Evolutionary conservation across 495 filamentous ascomycete species (phyloP).

Genomic region (Aspergillus leporis): DNA sequence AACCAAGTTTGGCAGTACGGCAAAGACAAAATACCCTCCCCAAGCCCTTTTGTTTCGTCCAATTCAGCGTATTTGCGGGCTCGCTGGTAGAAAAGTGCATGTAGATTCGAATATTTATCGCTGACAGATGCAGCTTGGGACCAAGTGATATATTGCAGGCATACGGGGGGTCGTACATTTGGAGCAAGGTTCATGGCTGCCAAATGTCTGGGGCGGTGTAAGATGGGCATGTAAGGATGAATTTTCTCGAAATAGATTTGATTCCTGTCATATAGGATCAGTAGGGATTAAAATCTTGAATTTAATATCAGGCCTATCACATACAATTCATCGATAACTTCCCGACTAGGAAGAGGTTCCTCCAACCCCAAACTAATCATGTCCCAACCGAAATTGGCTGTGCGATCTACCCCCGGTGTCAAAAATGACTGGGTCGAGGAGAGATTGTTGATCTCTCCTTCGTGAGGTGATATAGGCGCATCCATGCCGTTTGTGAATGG

Average conservation of each 20-base stretch:
- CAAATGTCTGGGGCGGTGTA: slow-evolving; percentile 84
- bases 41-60: slow-evolving; percentile 91
- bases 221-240: slow-evolving; percentile 79
- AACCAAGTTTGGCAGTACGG: slow-evolving; percentile 81
- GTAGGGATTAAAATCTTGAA: neutral
- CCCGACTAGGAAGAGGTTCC: slow-evolving; percentile 84
- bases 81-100: slow-evolving; percentile 82
- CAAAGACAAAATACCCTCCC: slow-evolving; percentile 80
- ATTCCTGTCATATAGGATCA: slow-evolving; percentile 48
- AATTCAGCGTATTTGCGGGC: slow-evolving; percentile 86
- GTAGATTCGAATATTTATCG: slow-evolving; percentile 75
- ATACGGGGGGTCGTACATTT: slow-evolving; percentile 81
- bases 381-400: slow-evolving; percentile 69
- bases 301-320: slow-evolving; percentile 24
- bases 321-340: slow-evolving; percentile 89
- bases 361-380: slow-evolving; percentile 93
- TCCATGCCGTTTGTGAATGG: slow-evolving; percentile 24
- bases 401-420: slow-evolving; percentile 29
- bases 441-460: slow-evolving; percentile 29
- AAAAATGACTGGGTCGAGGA: slow-evolving; percentile 22
- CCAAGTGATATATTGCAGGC: slow-evolving; percentile 93
- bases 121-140: slow-evolving; percentile 77
- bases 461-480: slow-evolving; percentile 24
- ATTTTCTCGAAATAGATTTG: slow-evolving; percentile 89
- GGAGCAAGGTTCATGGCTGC: slow-evolving; percentile 84